These are phyloP conservation scores for Xylariaceae sp. DNA, from an alignment of 2,329 filamentous ascomycete species.

Conservation along the genomic window DNA sequence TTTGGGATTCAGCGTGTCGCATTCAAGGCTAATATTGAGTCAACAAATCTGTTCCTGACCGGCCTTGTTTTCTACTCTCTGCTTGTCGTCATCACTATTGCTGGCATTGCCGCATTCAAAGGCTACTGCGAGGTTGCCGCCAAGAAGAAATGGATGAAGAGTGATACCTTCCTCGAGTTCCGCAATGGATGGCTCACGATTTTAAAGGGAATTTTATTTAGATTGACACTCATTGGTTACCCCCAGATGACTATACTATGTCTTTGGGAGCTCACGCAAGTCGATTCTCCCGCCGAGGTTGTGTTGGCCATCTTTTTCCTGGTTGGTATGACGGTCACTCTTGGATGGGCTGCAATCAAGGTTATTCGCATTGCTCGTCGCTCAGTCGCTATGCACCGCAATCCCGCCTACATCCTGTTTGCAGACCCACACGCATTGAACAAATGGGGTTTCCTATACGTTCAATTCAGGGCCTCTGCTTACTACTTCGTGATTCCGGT, in stretches of 20 bases:
- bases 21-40: slow-evolving; percentile 74
- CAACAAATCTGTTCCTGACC: slow-evolving; percentile 81
- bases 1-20: slow-evolving; percentile 76
- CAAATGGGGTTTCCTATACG: slow-evolving; percentile 90
- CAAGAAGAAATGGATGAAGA: slow-evolving; percentile 69
- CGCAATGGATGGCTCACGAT: slow-evolving; percentile 82
- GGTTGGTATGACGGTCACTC: slow-evolving; percentile 66
- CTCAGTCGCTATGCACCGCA: slow-evolving; percentile 81
- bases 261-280: slow-evolving; percentile 76
- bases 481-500: slow-evolving; percentile 83
- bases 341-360: slow-evolving; percentile 76
- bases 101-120: slow-evolving; percentile 71
- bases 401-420: slow-evolving; percentile 85
- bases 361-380: slow-evolving; percentile 76
- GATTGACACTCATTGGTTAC: slow-evolving; percentile 76
- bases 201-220: slow-evolving; percentile 81
- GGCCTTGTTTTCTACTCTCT: slow-evolving; percentile 77
- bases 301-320: slow-evolving; percentile 78
- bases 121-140: slow-evolving; percentile 66
- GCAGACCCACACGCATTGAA: slow-evolving; percentile 80
- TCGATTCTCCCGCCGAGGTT: slow-evolving; percentile 74
- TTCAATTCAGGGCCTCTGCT: slow-evolving; percentile 81
- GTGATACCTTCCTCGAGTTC: slow-evolving; percentile 80
- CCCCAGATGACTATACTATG: slow-evolving; percentile 80
- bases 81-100: slow-evolving; percentile 66